Evolutionary conservation across 805 yeast genomes (phyloP).

Genomic region (Starmerella apicola): DNA sequence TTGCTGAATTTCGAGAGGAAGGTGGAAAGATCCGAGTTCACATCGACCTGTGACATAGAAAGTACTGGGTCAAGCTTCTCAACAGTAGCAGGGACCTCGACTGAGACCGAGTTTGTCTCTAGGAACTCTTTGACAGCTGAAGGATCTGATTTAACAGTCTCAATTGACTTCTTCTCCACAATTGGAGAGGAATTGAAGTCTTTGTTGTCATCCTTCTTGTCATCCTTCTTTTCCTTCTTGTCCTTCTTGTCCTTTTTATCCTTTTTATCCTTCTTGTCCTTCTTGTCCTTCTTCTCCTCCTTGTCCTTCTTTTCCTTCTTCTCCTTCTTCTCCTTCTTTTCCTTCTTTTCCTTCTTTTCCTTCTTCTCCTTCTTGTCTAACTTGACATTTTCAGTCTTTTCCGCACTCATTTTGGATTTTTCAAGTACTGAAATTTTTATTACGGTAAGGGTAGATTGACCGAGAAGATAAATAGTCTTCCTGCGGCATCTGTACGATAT

Average conservation of each 20-base stretch:
- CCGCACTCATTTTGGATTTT: neutral
- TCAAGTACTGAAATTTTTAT: too few species aligned
- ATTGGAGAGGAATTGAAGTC: conserved; percentile 8
- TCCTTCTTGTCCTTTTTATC: conserved; percentile 26
- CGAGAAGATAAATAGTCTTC: too few species aligned
- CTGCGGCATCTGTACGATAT: too few species aligned
- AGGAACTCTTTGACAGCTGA: conserved; percentile 49
- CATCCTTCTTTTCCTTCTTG: conserved; percentile 23
- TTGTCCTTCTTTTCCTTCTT: conserved; percentile 25
- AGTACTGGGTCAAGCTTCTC: conserved; percentile 50
- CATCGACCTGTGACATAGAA: conserved; percentile 47
- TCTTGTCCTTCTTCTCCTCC: conserved; percentile 31
- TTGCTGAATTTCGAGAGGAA: conserved; percentile 61
- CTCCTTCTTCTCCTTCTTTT: conserved; percentile 23
- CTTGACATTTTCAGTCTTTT: neutral
- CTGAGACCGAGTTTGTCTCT: conserved; percentile 58
- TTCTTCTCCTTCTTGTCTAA: conserved; percentile 14
- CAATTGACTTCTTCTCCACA: conserved; percentile 14
- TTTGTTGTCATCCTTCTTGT: conserved; percentile 26
- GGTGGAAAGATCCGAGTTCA: conserved; percentile 44
- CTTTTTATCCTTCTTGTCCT: conserved; percentile 28
- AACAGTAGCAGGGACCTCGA: conserved; percentile 42
- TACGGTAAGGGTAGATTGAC: neutral
- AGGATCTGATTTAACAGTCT: conserved; percentile 17
- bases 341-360: conserved; percentile 22